Evolutionary conservation across 2,329 filamentous ascomycete genomes (phyloP).

Genomic region (Amauroascus verrucosus): DNA sequence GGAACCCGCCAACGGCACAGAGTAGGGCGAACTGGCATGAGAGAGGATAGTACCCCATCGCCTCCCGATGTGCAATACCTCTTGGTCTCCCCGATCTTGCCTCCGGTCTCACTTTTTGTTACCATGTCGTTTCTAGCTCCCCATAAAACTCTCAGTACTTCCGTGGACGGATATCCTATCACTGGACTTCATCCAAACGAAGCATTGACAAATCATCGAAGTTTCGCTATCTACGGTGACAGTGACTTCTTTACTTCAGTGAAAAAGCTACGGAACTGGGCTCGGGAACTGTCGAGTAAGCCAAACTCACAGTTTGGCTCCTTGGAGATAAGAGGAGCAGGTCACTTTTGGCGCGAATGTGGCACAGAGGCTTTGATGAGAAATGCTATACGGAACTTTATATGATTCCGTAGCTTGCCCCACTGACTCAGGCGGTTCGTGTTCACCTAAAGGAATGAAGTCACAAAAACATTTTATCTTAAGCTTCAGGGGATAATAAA

Average conservation of each 20-base stretch:
- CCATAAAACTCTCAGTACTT: constrained; percentile 18
- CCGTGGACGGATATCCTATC: constrained; percentile 23
- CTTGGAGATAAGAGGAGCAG: constrained; percentile 44
- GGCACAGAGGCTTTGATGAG: constrained; percentile 38
- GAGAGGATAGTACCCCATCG: constrained; percentile 11
- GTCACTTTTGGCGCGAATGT: constrained; percentile 55
- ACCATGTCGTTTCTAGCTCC: constrained; percentile 47
- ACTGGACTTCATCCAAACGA: constrained; percentile 42
- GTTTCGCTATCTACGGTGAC: constrained; percentile 64
- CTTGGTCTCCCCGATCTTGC: constrained; percentile 55
- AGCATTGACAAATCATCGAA: constrained; percentile 45
- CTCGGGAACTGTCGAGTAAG: constrained; percentile 39
- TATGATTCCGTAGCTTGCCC: constrained; percentile 15
- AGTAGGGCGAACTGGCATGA: constrained; percentile 10
- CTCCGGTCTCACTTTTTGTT: constrained; percentile 48
- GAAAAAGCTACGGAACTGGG: constrained; percentile 58
- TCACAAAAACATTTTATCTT: not conserved
- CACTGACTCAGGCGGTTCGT: not conserved
- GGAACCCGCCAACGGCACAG: not conserved
- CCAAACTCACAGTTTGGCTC: constrained; percentile 40
- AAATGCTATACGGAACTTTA: constrained; percentile 34
- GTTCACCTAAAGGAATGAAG: not conserved
- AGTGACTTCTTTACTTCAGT: constrained; percentile 62
- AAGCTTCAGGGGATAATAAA: not conserved
- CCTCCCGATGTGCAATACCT: constrained; percentile 38